Evolutionary conservation across 2,329 filamentous ascomycete genomes (phyloP), one percentile per base, ranked within the genome.

Genomic region (Neobulgaria alba): DNA sequence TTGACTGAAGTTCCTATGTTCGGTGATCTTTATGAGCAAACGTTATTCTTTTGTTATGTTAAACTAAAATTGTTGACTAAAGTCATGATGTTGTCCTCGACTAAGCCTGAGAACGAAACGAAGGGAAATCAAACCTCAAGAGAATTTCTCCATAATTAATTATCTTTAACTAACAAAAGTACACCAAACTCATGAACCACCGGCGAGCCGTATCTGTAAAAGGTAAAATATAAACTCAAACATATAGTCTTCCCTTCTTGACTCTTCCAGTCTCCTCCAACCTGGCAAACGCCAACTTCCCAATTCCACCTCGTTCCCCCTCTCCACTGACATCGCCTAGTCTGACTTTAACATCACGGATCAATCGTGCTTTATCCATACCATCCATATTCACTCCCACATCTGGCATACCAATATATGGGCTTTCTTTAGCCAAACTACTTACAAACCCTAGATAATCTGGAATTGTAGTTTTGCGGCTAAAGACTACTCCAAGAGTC

Each of bases 351-450:
- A 52, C 39, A 29, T 54, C 50, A 31, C 48, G 51, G 33, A 51
- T 40, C 33, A 54, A 31, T 26, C 44, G 47, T n/a, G 50, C 48
- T 29, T 50, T 50, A 35, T 49, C 48, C 48, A 54, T 50, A 8
- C 48, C 50, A 44, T 54, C 48, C 50, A 52, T 49, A 45, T 54
- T 54, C 1, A 50, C 41, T 8, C 48, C 52, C 3, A 42, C 48
- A 44, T 52, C 50, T 14, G 50, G 52, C 50, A 54, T 52, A 16
- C 43, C 36, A 12, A 52, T 50, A 32, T 46, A 53, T 9, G 42
- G 39, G 39, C 47, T 52, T 32, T 55, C 46, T 17, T 52, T 52
- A 15, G 51, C 47, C 38, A 53, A 35, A 41, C 47, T 46, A 7
- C 39, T 42, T 3, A 53, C 46, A 38, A 43, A 55, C 1, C 49